Conservation (phyloP, 306 rosid genomes). For the Quercus robur region DNA sequence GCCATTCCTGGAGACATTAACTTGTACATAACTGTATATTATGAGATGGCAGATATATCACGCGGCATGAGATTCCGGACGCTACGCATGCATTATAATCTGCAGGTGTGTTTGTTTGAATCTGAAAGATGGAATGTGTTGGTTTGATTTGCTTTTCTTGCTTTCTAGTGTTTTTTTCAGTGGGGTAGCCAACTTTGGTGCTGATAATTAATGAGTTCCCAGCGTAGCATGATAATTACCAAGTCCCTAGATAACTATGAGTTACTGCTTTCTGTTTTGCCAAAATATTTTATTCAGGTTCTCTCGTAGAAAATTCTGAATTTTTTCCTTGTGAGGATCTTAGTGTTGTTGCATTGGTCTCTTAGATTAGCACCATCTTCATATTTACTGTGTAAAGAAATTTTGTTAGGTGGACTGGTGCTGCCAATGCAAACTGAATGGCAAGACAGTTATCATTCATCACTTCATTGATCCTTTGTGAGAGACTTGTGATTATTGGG, state of each 20-base stretch:
- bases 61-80: constrained; percentile 76
- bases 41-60: constrained; percentile 77
- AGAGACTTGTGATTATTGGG: background rate
- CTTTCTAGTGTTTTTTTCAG: background rate
- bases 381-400: background rate
- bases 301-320: background rate
- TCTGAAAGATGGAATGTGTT: constrained; percentile 17
- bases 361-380: background rate
- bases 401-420: background rate
- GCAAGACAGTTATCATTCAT: background rate
- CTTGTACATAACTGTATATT: constrained; percentile 75
- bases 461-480: background rate
- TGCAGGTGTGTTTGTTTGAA: constrained; percentile 62
- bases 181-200: background rate
- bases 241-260: background rate
- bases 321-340: background rate
- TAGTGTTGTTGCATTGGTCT: background rate
- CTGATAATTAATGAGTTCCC: background rate
- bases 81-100: constrained; percentile 73
- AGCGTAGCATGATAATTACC: background rate
- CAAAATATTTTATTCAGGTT: background rate
- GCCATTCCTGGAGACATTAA: constrained; percentile 86
- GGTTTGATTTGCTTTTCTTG: background rate
- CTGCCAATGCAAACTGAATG: background rate
- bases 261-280: background rate